phyloP scores from a whole-genome alignment of 176 grass and related monocot genomes.

The Paspalum vaginatum region DNA sequence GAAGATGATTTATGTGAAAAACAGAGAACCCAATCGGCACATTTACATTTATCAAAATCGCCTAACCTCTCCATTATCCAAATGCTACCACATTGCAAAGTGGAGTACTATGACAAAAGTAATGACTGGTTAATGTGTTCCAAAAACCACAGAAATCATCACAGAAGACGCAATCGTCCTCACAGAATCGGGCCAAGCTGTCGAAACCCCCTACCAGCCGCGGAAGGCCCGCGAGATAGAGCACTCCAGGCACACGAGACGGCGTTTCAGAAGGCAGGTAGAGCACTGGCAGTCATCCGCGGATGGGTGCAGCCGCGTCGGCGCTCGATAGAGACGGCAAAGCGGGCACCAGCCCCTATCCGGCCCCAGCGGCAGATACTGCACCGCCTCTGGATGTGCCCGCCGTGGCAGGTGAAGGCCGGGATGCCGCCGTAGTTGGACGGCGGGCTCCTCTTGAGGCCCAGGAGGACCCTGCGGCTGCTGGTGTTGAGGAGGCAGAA shows the following conservation, averaged over 20 bases:
- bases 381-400: background rate
- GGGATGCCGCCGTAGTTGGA: too few relatives aligned
- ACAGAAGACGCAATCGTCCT: background rate
- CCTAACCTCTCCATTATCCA: background rate
- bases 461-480: background rate
- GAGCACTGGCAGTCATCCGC: background rate
- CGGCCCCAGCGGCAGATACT: too few relatives aligned
- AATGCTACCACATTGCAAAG: background rate
- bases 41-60: background rate
- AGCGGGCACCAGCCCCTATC: background rate
- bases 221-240: background rate
- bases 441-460: background rate
- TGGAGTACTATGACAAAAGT: background rate
- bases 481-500: background rate
- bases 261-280: background rate
- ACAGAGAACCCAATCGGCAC: background rate
- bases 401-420: too few relatives aligned
- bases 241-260: background rate
- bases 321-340: background rate
- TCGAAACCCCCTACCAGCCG: background rate
- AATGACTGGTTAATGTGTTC: background rate
- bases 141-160: background rate
- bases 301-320: background rate
- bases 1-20: background rate
- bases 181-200: background rate